Percentiles rank a stretch among this genome's conserved stretches.
Conservation (phyloP, 192 early-diverging fungal species). For the Funneliformis geosporum region DNA sequence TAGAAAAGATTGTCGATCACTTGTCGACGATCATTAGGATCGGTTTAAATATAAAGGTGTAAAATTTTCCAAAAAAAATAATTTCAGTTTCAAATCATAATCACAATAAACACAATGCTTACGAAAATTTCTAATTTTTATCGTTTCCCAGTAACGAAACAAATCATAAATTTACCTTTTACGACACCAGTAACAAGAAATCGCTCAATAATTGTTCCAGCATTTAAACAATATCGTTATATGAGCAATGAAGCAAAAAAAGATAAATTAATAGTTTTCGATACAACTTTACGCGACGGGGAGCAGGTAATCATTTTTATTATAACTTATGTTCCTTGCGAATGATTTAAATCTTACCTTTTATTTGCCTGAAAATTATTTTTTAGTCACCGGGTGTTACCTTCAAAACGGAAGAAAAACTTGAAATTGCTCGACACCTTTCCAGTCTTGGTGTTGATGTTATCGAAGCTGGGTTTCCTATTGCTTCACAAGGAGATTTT, state of each 20-base stretch:
- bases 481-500: conserved; percentile 93
- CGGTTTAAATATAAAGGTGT: too few species aligned
- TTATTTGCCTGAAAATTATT: background rate
- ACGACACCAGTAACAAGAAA: background rate
- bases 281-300: conserved; percentile 96
- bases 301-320: conserved; percentile 69
- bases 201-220: background rate
- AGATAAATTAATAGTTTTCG: conserved; percentile 89
- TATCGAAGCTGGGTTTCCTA: conserved; percentile 94
- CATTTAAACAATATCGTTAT: background rate
- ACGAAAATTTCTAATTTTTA: background rate
- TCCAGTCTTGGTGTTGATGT: conserved; percentile 95
- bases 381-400: conserved; percentile 92
- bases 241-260: conserved; percentile 37
- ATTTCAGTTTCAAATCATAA: too few species aligned
- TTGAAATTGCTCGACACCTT: conserved; percentile 91
- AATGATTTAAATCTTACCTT: too few species aligned
- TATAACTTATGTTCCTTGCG: background rate
- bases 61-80: too few species aligned
- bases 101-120: background rate
- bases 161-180: background rate
- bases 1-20: too few species aligned
- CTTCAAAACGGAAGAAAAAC: conserved; percentile 88
- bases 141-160: background rate
- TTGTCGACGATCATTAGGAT: too few species aligned